Evolutionary conservation across 306 rosid genomes (phyloP), one percentile per base, ranked within the genome.

Genomic region (Luffa acutangula): DNA sequence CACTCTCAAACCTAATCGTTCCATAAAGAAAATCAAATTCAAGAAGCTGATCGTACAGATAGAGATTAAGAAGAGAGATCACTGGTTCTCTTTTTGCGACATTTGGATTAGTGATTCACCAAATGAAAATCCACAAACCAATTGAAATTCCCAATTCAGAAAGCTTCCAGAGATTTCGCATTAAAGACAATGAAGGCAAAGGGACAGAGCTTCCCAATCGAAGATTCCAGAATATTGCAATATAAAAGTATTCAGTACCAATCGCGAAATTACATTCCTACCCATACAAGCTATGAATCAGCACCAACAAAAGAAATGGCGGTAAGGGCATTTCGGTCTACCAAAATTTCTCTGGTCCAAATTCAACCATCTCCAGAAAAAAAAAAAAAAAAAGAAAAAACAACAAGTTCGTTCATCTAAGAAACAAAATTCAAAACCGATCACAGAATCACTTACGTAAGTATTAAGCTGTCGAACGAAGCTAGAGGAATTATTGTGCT

Each of bases 381-480:
- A 14, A 5, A 14, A n/a, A n/a, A n/a, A n/a, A n/a, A 9, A 41
- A 25, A 25, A 1, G 31, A 25, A 11, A 60, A 12, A 4, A 20
- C 20, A 41, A 4, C 7, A 18, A 57, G 63, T 20, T n/a, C n/a
- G n/a, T n/a, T 57, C 33, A 57, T 57, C 63, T 21, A 2, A 21
- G 45, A 8, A 18, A 43, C 1, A 3, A 17, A 75, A 34, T 51
- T 33, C 9, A 37, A 36, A 76, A 7, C 21, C 46, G 56, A n/a
- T 14, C 36, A 4, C 36, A 12, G 9, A 33, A 77, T 57, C 6
- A 85, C 97, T 89, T 87, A 94, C 98, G 57, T 92, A 92, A 82
- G 97, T 94, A 85, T 94, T 92, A 43, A 94, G 88, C 86, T 94
- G 98, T 76, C 98, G 86, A 39, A 94, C 96, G 84, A 94, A 94